Conservation (phyloP, 2,329 filamentous ascomycete genomes). For the Arthrobotrys sinensis region DNA sequence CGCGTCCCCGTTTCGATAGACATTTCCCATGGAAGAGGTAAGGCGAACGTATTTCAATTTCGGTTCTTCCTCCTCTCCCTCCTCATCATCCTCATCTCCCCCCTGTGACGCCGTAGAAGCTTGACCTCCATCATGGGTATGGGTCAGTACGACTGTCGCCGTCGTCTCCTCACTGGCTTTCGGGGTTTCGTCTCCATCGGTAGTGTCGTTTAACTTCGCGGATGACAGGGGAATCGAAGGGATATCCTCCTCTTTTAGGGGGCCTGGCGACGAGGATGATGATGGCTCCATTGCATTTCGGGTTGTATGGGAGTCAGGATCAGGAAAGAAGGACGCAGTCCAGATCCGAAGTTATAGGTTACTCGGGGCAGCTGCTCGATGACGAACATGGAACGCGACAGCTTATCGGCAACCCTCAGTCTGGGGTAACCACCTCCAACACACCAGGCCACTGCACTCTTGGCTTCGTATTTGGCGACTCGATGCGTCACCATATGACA, state of each 20-base stretch:
- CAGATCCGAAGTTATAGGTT: conserved; percentile 18
- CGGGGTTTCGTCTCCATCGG: conserved; percentile 45
- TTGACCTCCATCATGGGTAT: conserved; percentile 31
- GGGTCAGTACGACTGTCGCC: conserved; percentile 45
- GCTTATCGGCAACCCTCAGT: conserved; percentile 21
- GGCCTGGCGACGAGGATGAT: conserved; percentile 50
- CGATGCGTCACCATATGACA: conserved; percentile 27
- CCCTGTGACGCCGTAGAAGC: conserved; percentile 63
- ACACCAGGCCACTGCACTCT: conserved; percentile 13
- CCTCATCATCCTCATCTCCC: conserved; percentile 74
- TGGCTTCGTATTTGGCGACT: conserved; percentile 40
- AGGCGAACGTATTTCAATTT: conserved; percentile 92
- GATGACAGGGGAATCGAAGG: conserved; percentile 48
- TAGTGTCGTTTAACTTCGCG: conserved; percentile 50
- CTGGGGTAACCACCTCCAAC: conserved; percentile 39
- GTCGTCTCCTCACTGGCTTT: conserved; percentile 58
- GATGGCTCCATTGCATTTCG: conserved; percentile 55
- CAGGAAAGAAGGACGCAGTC: conserved; percentile 20
- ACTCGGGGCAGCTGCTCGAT: conserved; percentile 34
- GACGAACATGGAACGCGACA: conserved; percentile 57
- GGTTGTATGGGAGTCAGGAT: conserved; percentile 20
- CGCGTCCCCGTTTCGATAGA: conserved; percentile 95
- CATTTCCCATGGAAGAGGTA: conserved; percentile 81
- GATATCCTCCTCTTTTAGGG: conserved; percentile 57
- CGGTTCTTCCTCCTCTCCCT: conserved; percentile 91